A percentile compares a stretch with the other conserved stretches of the same genome.
These are phyloP conservation scores for Trichoderma sp. DNA, from an alignment of 2,329 filamentous ascomycete genomes.

Conservation along the genomic window DNA sequence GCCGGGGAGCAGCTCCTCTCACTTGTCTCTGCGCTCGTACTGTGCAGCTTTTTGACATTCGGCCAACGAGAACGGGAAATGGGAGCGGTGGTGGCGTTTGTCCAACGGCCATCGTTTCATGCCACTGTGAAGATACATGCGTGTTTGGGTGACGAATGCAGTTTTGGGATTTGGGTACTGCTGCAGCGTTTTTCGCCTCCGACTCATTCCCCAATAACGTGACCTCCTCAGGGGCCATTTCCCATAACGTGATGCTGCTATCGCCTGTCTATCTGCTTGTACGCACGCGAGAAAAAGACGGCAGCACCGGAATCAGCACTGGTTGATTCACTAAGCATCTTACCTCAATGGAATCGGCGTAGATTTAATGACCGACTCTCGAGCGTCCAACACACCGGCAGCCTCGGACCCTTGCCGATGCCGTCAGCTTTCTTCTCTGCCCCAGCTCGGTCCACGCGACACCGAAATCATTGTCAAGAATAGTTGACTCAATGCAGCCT, in stretches of 20 bases:
- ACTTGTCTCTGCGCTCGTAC: neutral
- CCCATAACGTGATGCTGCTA: neutral
- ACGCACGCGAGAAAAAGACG: neutral
- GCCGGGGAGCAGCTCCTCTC: slow-evolving; percentile 13
- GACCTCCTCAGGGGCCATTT: neutral
- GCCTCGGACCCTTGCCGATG: neutral
- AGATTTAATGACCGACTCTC: neutral
- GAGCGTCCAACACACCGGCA: neutral
- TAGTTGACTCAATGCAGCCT: neutral
- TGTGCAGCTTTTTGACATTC: neutral
- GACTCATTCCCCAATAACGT: neutral
- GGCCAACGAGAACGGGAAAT: neutral
- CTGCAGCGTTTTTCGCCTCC: neutral
- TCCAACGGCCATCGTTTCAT: neutral
- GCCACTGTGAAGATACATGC: neutral
- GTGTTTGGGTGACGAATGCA: neutral
- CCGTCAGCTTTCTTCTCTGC: neutral
- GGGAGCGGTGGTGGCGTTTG: neutral
- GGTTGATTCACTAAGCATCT: neutral
- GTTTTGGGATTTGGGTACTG: neutral
- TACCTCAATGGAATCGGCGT: neutral
- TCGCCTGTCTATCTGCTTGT: neutral
- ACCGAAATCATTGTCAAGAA: neutral
- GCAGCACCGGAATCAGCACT: neutral
- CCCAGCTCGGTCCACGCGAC: neutral